phyloP scores from a whole-genome alignment of 2,329 filamentous ascomycete genomes.

The Fusarium sp. region DNA sequence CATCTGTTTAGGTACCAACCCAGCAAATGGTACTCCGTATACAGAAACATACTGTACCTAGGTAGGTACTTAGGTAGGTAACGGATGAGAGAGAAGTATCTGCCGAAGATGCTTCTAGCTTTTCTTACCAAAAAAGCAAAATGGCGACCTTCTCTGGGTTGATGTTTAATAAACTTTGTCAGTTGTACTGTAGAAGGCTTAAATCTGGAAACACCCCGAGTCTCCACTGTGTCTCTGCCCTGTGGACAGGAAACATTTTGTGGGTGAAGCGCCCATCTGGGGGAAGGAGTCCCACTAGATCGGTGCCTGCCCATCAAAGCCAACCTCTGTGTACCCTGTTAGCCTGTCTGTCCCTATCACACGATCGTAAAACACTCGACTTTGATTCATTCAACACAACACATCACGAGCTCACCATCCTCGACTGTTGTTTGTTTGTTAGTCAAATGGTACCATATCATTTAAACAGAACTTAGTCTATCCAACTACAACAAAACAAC shows the following conservation, averaged over 20 bases:
- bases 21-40: background rate
- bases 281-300: slow-evolving; percentile 28
- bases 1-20: background rate
- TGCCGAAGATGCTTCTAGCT: background rate
- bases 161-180: too few relatives aligned
- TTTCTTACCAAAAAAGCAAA: background rate
- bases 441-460: slow-evolving; percentile 13
- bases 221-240: background rate
- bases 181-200: too few relatives aligned
- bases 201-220: too few relatives aligned
- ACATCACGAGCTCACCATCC: background rate
- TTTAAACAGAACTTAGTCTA: slow-evolving; percentile 2
- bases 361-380: slow-evolving; percentile 2
- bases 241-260: slow-evolving; percentile 39
- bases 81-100: background rate
- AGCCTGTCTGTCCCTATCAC: background rate
- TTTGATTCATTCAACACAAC: slow-evolving; percentile 24
- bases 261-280: slow-evolving; percentile 25
- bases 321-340: slow-evolving; percentile 20
- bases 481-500: background rate
- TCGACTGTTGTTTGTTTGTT: slow-evolving; percentile 8
- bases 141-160: background rate
- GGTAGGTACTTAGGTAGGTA: too few relatives aligned
- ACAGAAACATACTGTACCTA: background rate
- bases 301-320: slow-evolving; percentile 19